phyloP scores from a whole-genome alignment of 139 green algal genomes.

The Edaphochlamys debaryana region DNA sequence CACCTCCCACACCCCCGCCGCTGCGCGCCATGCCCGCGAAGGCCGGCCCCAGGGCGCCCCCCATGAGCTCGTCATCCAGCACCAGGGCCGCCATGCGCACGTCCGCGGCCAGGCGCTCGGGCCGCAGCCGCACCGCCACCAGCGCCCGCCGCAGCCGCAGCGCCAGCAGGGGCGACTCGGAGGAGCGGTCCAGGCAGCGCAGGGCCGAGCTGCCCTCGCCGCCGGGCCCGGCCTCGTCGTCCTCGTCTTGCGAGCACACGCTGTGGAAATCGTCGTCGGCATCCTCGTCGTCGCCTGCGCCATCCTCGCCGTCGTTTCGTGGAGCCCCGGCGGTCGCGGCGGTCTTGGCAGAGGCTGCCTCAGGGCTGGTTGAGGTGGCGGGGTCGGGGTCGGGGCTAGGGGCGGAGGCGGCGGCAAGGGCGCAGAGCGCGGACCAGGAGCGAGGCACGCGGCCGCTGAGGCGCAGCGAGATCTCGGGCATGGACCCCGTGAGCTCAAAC shows the following conservation, averaged over 20 bases:
- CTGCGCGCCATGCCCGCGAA: neutral
- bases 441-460: slow-evolving; percentile 55
- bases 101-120: slow-evolving; percentile 6
- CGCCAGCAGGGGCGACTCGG: slow-evolving; percentile 63
- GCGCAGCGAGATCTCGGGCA: slow-evolving; percentile 71
- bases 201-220: neutral
- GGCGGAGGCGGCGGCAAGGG: too few species aligned
- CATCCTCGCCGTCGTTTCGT: neutral
- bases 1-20: too few species aligned
- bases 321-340: neutral
- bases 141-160: slow-evolving; percentile 49
- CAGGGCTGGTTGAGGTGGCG: too few species aligned
- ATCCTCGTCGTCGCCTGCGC: neutral
- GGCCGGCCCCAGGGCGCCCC: neutral
- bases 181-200: slow-evolving; percentile 54
- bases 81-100: neutral
- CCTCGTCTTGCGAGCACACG: neutral
- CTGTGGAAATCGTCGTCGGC: neutral
- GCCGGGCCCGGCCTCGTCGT: too few species aligned
- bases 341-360: too few species aligned
- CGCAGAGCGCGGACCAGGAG: slow-evolving; percentile 25
- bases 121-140: slow-evolving; percentile 28
- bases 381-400: too few species aligned
- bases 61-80: neutral
- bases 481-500: slow-evolving; percentile 51